Evolutionary conservation across 176 grass and related monocot genomes (phyloP).

Genomic region (Oryza brachyantha): DNA sequence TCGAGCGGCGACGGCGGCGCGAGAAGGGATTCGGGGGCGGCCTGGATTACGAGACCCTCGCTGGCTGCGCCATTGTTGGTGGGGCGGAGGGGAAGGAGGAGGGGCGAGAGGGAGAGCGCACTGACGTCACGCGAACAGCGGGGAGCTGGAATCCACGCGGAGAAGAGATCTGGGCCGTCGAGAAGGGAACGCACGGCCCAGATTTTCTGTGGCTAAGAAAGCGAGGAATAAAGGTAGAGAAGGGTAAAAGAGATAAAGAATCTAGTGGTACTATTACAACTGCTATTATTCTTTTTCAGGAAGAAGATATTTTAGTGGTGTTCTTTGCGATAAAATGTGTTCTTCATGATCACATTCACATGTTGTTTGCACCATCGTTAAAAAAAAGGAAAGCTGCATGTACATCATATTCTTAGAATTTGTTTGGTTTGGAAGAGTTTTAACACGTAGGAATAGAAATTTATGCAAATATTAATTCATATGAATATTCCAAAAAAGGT

Average conservation of each 20-base stretch:
- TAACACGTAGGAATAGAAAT: too few relatives aligned
- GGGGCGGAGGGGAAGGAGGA: background rate
- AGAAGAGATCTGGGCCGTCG: background rate
- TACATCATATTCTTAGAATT: too few relatives aligned
- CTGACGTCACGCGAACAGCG: background rate
- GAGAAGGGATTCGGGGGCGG: background rate
- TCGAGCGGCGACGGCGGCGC: background rate
- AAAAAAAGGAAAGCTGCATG: too few relatives aligned
- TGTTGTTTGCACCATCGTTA: too few relatives aligned
- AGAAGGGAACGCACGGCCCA: background rate
- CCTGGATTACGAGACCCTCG: background rate
- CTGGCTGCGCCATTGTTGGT: background rate
- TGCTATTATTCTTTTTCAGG: too few relatives aligned
- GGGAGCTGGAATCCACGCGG: background rate
- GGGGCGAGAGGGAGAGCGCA: background rate
- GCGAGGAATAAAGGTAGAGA: background rate
- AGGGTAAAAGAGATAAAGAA: too few relatives aligned
- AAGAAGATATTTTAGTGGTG: background rate
- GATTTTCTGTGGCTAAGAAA: background rate
- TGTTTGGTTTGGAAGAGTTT: too few relatives aligned
- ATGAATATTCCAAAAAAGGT: too few relatives aligned
- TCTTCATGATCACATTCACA: background rate
- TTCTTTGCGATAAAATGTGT: background rate
- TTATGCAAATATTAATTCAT: too few relatives aligned
- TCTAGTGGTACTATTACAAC: too few relatives aligned